These are phyloP conservation scores for Sphaerobolus stellatus DNA, from an alignment of 1,284 basidiomycete species.

Conservation along the genomic window DNA sequence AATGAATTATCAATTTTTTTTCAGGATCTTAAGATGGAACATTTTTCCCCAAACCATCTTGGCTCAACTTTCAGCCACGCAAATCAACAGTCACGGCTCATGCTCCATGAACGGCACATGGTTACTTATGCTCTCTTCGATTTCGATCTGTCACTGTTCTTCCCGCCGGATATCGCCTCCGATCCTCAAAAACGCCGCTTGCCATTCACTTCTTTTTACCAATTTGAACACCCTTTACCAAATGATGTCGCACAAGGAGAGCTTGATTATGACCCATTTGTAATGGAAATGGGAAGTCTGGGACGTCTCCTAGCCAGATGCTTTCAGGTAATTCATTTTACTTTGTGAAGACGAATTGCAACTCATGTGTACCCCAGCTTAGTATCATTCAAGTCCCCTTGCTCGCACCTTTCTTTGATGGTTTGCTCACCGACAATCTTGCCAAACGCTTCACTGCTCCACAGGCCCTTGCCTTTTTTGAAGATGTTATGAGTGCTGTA, in stretches of 20 bases:
- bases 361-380: background rate
- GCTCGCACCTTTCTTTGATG: background rate
- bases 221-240: no score
- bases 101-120: background rate
- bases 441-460: background rate
- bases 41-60: no score
- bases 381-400: background rate
- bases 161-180: no score
- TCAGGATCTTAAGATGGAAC: no score
- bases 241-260: constrained; percentile 25
- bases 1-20: no score
- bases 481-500: no score
- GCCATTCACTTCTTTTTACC: no score
- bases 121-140: background rate
- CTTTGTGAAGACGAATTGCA: background rate
- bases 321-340: background rate
- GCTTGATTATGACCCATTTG: constrained; percentile 30
- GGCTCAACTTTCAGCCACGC: no score
- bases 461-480: background rate
- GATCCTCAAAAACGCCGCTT: background rate
- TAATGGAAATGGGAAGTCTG: constrained; percentile 23
- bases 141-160: background rate
- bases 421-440: background rate
- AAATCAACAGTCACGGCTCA: background rate
- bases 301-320: background rate